A percentile compares a stretch with the other conserved stretches of the same genome.
Evolutionary conservation across 495 filamentous ascomycete species (phyloP).

Genomic region (Penicillium angulare): DNA sequence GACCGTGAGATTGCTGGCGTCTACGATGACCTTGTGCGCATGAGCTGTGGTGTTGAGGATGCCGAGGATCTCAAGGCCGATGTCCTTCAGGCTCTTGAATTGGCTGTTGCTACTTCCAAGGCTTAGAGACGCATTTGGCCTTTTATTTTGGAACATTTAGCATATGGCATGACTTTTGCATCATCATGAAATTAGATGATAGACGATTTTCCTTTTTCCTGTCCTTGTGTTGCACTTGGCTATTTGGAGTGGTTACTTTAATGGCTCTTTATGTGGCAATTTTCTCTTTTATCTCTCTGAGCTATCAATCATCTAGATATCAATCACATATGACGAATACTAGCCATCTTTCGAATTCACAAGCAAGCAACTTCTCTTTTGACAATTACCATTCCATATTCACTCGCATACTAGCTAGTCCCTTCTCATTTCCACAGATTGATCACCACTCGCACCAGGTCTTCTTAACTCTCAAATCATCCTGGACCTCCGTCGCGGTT

Average conservation of each 20-base stretch:
- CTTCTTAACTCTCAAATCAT: no score
- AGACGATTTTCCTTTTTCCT: constrained; percentile 18
- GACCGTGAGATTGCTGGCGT: constrained; percentile 90
- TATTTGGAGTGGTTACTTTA: not conserved
- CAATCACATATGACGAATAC: not conserved
- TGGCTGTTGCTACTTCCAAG: constrained; percentile 52
- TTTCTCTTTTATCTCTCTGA: not conserved
- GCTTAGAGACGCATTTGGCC: not conserved
- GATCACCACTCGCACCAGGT: no score
- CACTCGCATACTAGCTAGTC: no score
- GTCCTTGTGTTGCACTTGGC: not conserved
- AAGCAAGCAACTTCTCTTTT: no score
- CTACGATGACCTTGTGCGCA: constrained; percentile 92
- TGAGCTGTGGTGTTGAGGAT: constrained; percentile 95
- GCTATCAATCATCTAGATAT: not conserved
- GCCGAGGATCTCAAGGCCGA: constrained; percentile 78
- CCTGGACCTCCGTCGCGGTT: no score
- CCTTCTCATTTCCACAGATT: no score
- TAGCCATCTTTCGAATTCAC: no score
- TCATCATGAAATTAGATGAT: constrained; percentile 23
- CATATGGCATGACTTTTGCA: constrained; percentile 2
- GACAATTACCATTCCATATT: no score
- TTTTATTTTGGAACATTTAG: not conserved
- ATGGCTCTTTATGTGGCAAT: no score
- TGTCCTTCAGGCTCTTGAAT: constrained; percentile 80